Base-by-base conservation (phyloP, 1,284 basidiomycete genomes). In the Fistulinella cinereoalba region DNA sequence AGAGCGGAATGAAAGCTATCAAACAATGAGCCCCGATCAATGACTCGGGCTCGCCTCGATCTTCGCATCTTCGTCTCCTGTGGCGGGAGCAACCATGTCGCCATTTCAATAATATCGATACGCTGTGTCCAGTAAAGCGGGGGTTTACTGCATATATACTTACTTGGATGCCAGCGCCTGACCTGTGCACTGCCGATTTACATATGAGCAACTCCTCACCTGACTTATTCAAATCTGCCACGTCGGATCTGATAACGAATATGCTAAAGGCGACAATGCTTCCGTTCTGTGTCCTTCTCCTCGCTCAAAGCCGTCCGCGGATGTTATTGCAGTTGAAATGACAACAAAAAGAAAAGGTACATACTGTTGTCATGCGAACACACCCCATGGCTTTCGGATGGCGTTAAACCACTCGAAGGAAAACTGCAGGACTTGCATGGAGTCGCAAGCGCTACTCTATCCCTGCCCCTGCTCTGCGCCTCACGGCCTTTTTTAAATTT, bases 311-410 rank as follows among this genome's bases (percentile, higher is more conserved):
- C 33, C 36, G 25, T 47, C 51, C 47, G 44, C 51, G 56, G 56
- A 40, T 41, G 41, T 36, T n/a, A 41, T 41, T 39, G 31, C 22
- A 18, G 46, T 50, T 37, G 37, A 37, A 41, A 42, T 4, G 33
- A 16, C 19, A 6, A 15, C 11, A 29, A 33, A 21, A 19, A 12
- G n/a, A 25, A 50, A 47, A 54, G 47, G 43, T 28, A n/a, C n/a
- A n/a, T n/a, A 55, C 59, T 22, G 47, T 57, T 23, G 56, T 49
- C 42, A 61, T 48, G 56, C 37, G 22, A 31, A 43, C 44, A 23
- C 32, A 33, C 6, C 13, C 28, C 6, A 15, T 29, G 29, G 16
- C 29, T 31, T 31, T n/a, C 29, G n/a, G n/a, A n/a, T 33, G 3
- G 32, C 13, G 16, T 18, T 33, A 33, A 27, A n/a, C 10, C 32